Evolutionary conservation across 148 eudicot species (phyloP).

Genomic region (Talinum fruticosum): DNA sequence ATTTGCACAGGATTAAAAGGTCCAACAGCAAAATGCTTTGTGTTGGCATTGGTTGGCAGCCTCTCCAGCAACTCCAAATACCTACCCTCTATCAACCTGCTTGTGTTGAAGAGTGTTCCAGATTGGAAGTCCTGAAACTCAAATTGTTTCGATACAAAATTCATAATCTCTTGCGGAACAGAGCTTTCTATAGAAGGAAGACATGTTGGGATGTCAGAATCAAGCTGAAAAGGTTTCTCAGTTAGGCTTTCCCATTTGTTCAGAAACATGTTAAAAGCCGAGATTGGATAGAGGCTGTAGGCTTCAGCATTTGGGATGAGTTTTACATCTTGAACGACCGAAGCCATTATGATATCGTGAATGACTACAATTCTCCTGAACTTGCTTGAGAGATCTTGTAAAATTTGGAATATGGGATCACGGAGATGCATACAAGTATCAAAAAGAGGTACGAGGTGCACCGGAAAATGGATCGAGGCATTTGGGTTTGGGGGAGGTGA

Average conservation of each 20-base stretch:
- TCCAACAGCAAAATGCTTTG: background rate
- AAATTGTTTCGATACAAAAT: background rate
- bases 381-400: background rate
- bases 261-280: background rate
- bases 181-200: constrained; percentile 23
- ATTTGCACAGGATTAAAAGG: constrained; percentile 4
- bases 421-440: constrained; percentile 14
- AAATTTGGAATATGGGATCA: background rate
- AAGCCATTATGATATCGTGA: background rate
- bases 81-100: background rate
- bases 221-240: constrained; percentile 17
- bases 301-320: constrained; percentile 14
- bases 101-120: background rate
- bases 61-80: background rate
- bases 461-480: constrained; percentile 16
- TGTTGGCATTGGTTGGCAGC: background rate
- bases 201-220: background rate
- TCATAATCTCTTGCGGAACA: constrained; percentile 1
- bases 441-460: constrained; percentile 21
- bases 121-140: background rate
- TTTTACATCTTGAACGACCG: constrained; percentile 10
- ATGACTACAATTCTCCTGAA: background rate
- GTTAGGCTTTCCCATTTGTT: background rate
- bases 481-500: constrained; percentile 1
- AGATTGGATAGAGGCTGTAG: background rate